These are phyloP conservation scores for Chlorella sp. DNA, from an alignment of 139 green algal species.

Conservation along the genomic window DNA sequence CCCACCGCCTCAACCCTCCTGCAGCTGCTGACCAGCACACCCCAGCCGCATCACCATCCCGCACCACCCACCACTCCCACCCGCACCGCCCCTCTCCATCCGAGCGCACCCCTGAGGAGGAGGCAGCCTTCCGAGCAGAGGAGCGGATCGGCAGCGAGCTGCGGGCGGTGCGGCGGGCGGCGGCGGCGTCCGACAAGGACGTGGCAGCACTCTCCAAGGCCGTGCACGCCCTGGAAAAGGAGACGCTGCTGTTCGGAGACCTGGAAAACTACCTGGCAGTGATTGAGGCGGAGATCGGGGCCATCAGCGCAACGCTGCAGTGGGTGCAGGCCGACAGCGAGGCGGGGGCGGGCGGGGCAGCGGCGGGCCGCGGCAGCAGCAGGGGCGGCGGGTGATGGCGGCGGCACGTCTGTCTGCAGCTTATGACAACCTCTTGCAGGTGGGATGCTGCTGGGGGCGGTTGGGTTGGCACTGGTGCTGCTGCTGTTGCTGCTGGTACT, in stretches of 20 bases:
- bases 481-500: neutral
- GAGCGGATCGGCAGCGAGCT: constrained; percentile 2
- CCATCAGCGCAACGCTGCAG: neutral
- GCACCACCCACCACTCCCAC: too few relatives aligned
- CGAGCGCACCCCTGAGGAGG: neutral
- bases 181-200: neutral
- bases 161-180: constrained; percentile 6
- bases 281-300: constrained; percentile 13
- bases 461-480: too few relatives aligned
- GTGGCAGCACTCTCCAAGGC: neutral
- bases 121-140: neutral
- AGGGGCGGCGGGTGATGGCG: neutral
- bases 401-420: neutral
- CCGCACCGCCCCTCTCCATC: too few relatives aligned
- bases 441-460: neutral
- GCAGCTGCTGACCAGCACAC: too few relatives aligned
- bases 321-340: neutral
- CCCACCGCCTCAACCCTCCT: too few relatives aligned
- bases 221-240: constrained; percentile 15
- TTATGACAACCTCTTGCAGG: neutral
- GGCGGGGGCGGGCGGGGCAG: neutral
- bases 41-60: too few relatives aligned
- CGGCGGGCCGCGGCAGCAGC: neutral
- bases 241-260: constrained; percentile 22
- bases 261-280: constrained; percentile 9